phyloP scores from a whole-genome alignment of 129 eudicot species.

The Cynara cardunculus region DNA sequence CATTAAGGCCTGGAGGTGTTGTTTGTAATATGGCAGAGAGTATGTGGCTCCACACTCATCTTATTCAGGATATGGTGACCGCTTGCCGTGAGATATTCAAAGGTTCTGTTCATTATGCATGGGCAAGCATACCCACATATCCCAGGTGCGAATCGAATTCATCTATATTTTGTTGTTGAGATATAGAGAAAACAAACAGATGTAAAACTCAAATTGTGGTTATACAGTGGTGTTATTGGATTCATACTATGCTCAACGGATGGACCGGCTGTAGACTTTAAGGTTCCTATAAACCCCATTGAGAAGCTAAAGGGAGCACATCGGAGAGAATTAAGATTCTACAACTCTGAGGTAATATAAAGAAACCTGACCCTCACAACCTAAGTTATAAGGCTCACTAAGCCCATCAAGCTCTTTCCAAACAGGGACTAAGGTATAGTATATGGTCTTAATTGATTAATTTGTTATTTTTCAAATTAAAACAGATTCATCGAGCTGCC shows the following conservation, averaged over 20 bases:
- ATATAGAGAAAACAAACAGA: not conserved
- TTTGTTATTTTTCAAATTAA: not conserved
- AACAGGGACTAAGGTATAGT: not conserved
- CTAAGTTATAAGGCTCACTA: too few relatives aligned
- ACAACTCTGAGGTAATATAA: constrained; percentile 62
- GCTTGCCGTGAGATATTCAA: constrained; percentile 51
- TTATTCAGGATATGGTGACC: constrained; percentile 57
- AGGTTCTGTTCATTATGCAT: constrained; percentile 75
- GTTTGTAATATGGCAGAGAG: constrained; percentile 78
- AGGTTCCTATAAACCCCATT: constrained; percentile 70
- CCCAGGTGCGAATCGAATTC: constrained; percentile 45
- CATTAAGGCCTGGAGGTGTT: constrained; percentile 76
- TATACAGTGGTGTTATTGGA: constrained; percentile 77
- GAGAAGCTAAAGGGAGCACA: constrained; percentile 78
- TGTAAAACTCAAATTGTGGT: constrained; percentile 1
- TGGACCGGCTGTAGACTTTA: constrained; percentile 71
- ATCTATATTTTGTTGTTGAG: not conserved
- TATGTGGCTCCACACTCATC: constrained; percentile 79
- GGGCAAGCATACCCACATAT: constrained; percentile 74
- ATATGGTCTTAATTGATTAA: not conserved
- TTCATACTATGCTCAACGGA: constrained; percentile 74
- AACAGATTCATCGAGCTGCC: constrained; percentile 76
- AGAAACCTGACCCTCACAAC: not conserved
- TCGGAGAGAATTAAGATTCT: constrained; percentile 55
- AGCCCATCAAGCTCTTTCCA: too few relatives aligned